Base-by-base conservation (phyloP, 306 rosid genomes). In the Quercus aquifolioides region DNA sequence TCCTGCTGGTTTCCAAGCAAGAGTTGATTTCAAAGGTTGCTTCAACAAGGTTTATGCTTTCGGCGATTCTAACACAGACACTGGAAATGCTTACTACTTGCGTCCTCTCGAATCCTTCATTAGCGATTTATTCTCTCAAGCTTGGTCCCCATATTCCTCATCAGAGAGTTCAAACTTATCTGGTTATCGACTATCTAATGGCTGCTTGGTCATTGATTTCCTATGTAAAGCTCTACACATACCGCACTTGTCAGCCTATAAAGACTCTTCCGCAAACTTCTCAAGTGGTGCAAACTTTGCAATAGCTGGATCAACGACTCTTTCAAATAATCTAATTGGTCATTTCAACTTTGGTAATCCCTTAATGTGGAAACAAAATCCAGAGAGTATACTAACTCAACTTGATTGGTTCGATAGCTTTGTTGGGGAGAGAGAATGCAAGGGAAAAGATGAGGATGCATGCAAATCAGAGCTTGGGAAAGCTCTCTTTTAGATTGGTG, bases 31-130 rank as follows among this genome's bases (percentile, higher is more conserved):
- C 55, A 57, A 68, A 51, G 71, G 56, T 55, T 80, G 76, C 59
- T 80, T 75, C 54, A 55, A 79, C 7, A 56, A 75, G 65, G 71
- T 80, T 73, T 74, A 54, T 20, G 84, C 84, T 28, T 80, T 80
- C 10, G 84, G 84, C 2, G 84, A 75, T 13, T 80, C 84, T 1
- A 55, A 7, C 33, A 80, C 84, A 17, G 80, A 80, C 79, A 80
- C 75, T 11, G 80, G 84, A 18, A 80, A 80, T 52, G 79, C 76
- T 51, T 43, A 74, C 25, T n/a, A n/a, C 2, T 19, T 69, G 8
- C 76, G 80, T 19, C 62, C 23, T 4, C 17, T 80, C 55, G 20
- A 80, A 46, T 26, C 74, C 60, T 74, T n/a, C 23, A n/a, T 59
- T 1, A 19, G 49, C n/a, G 0, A 1, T 4, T 2, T 11, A 3